Percentiles rank a stretch among this genome's conserved stretches.
These are phyloP conservation scores for Paxillus involutus DNA, from an alignment of 768 basidiomycete species.

Conservation along the genomic window DNA sequence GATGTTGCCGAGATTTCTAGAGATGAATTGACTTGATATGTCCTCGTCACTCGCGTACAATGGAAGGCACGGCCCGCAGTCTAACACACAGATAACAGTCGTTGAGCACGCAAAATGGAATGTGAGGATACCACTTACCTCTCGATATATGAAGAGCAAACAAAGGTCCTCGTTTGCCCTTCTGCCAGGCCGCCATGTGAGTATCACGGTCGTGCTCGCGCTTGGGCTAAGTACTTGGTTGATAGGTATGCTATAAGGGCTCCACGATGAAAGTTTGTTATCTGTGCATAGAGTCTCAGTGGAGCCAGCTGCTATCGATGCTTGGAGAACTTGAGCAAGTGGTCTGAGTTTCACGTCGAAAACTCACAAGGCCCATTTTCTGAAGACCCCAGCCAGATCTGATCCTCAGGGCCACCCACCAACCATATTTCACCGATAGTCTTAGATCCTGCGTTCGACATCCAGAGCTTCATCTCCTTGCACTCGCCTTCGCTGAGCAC, in stretches of 20 bases:
- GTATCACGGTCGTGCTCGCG: constrained; percentile 47
- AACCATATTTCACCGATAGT: constrained; percentile 73
- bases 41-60: constrained; percentile 51
- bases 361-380: constrained; percentile 23
- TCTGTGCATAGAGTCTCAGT: constrained; percentile 43
- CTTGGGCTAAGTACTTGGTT: constrained; percentile 42
- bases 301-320: constrained; percentile 9
- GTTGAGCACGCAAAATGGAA: neutral
- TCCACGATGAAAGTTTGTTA: constrained; percentile 52
- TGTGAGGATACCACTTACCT: constrained; percentile 37
- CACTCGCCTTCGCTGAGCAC: constrained; percentile 70
- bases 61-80: constrained; percentile 51
- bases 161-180: constrained; percentile 51
- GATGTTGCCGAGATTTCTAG: constrained; percentile 52
- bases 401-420: constrained; percentile 58
- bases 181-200: constrained; percentile 53
- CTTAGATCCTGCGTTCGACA: constrained; percentile 66
- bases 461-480: constrained; percentile 49
- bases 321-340: constrained; percentile 13
- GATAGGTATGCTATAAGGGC: constrained; percentile 49
- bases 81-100: constrained; percentile 33
- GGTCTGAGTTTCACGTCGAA: neutral
- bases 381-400: constrained; percentile 48
- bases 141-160: constrained; percentile 67
- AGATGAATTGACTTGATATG: constrained; percentile 60